A percentile compares a stretch with the other conserved stretches of the same genome.
These are phyloP conservation scores for Oryza longistaminata DNA, from an alignment of 176 grass and related monocot genomes.

Conservation along the genomic window DNA sequence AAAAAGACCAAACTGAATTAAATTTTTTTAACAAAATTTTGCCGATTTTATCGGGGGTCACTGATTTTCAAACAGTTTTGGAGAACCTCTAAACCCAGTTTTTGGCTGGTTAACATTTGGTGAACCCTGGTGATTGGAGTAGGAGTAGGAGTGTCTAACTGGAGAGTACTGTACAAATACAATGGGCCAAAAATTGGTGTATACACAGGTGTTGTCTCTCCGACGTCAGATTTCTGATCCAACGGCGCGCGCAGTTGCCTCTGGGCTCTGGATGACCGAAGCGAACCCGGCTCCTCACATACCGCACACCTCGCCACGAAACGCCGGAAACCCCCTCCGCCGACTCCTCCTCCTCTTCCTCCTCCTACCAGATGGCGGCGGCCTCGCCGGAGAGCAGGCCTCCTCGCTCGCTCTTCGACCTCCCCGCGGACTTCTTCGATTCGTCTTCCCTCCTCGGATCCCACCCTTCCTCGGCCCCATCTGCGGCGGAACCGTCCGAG, in stretches of 20 bases:
- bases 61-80: no score
- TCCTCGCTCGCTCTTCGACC: conserved; percentile 75
- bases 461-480: conserved; percentile 38
- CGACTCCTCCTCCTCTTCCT: background rate
- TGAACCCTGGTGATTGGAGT: background rate
- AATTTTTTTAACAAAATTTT: no score
- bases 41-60: no score
- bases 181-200: background rate
- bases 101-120: no score
- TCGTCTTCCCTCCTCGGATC: conserved; percentile 47
- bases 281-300: background rate
- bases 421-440: conserved; percentile 71
- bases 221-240: conserved; percentile 38
- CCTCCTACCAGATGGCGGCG: conserved; percentile 53
- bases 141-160: background rate
- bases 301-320: background rate
- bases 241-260: background rate
- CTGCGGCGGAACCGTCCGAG: conserved; percentile 34
- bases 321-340: conserved; percentile 39
- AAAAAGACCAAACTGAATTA: no score
- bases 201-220: background rate
- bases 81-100: no score
- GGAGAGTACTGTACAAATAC: background rate
- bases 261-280: background rate
- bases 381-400: conserved; percentile 51